Evolutionary conservation across 768 basidiomycete species (phyloP).

Genomic region (Pulveroboletus sp.): DNA sequence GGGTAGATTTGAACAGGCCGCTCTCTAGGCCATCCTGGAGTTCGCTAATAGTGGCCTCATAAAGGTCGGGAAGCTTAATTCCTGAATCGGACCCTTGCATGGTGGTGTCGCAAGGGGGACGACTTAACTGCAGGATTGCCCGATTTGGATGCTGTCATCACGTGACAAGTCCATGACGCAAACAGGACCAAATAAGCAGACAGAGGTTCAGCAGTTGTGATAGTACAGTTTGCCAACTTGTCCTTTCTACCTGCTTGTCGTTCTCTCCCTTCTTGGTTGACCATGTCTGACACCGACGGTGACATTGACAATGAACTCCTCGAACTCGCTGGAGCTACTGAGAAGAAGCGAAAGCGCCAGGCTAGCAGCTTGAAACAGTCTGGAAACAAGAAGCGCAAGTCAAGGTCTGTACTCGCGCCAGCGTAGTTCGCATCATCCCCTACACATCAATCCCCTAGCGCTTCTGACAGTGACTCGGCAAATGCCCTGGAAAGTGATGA

Average conservation of each 20-base stretch:
- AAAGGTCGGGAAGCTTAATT: constrained; percentile 43
- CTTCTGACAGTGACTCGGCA: constrained; percentile 44
- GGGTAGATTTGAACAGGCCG: constrained; percentile 52
- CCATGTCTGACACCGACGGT: constrained; percentile 49
- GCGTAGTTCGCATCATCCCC: background rate
- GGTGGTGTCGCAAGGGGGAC: background rate
- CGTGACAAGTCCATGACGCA: constrained; percentile 12
- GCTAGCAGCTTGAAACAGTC: constrained; percentile 41
- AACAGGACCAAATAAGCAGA: constrained; percentile 18
- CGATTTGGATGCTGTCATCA: constrained; percentile 8
- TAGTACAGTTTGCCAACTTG: background rate
- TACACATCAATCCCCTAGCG: constrained; percentile 23
- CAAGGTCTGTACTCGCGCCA: constrained; percentile 50
- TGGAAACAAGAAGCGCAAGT: constrained; percentile 63
- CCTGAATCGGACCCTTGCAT: constrained; percentile 2
- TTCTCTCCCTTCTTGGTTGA: background rate
- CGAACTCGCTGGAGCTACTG: constrained; percentile 66
- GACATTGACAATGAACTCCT: constrained; percentile 70
- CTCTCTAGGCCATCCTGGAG: constrained; percentile 48
- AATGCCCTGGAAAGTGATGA: constrained; percentile 61
- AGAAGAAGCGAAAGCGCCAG: constrained; percentile 62
- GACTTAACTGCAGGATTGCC: constrained; percentile 9
- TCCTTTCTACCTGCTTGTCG: background rate
- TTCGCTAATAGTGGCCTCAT: constrained; percentile 54
- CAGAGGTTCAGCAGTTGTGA: background rate